These are phyloP conservation scores for Sphagnum fallax DNA, from an alignment of 228 moss, liverwort and hornwort species.

Conservation along the genomic window DNA sequence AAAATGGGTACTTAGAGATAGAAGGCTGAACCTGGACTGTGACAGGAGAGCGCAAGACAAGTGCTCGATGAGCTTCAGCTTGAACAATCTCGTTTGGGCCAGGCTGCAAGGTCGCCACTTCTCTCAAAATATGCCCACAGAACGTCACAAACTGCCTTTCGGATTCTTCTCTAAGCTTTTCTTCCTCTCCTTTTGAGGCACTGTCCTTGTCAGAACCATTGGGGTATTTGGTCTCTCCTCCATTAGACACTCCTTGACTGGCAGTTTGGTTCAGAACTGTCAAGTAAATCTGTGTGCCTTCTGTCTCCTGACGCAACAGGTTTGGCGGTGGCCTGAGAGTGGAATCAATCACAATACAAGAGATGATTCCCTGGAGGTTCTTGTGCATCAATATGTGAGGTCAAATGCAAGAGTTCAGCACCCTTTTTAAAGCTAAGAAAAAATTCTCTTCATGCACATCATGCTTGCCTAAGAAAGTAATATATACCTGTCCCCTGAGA, in stretches of 20 bases:
- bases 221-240: background rate
- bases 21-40: constrained; percentile 35
- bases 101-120: constrained; percentile 39
- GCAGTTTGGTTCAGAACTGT: constrained; percentile 31
- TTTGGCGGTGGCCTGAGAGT: constrained; percentile 43
- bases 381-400: too few species aligned
- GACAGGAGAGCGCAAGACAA: constrained; percentile 43
- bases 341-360: background rate
- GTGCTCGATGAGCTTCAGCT: constrained; percentile 38
- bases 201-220: constrained; percentile 1
- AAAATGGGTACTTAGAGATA: too few species aligned
- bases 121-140: constrained; percentile 46
- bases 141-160: constrained; percentile 41
- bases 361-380: background rate
- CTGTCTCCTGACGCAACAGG: constrained; percentile 44
- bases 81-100: constrained; percentile 39
- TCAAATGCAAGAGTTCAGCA: too few species aligned
- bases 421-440: too few species aligned
- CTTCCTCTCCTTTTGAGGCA: constrained; percentile 22
- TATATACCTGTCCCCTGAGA: constrained; percentile 39
- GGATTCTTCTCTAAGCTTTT: constrained; percentile 41
- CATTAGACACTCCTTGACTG: background rate
- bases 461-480: too few species aligned
- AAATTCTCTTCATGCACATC: too few species aligned
- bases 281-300: constrained; percentile 47